Evolutionary conservation across 768 basidiomycete genomes (phyloP).

Genomic region (Hemileccinum rubropunctum): DNA sequence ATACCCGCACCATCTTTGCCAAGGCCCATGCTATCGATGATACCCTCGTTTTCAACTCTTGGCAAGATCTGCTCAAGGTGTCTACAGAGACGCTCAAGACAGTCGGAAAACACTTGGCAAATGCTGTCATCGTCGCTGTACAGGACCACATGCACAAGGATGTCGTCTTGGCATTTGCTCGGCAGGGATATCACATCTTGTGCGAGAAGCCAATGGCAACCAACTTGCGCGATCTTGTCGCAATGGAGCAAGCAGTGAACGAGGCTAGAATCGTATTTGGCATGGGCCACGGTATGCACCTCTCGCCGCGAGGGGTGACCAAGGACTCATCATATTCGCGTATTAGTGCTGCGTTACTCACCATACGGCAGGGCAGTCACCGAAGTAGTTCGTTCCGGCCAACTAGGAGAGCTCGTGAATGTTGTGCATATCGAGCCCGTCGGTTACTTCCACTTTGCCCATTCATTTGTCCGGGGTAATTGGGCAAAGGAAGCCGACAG

Average conservation of each 20-base stretch:
- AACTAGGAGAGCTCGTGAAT: conserved; percentile 77
- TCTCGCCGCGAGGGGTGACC: neutral
- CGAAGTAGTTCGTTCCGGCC: conserved; percentile 65
- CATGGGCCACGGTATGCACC: conserved; percentile 72
- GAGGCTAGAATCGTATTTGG: conserved; percentile 75
- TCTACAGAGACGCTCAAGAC: conserved; percentile 64
- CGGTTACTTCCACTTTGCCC: conserved; percentile 86
- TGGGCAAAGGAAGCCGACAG: conserved; percentile 70
- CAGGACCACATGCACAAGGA: conserved; percentile 79
- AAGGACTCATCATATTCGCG: neutral
- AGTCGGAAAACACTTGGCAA: conserved; percentile 69
- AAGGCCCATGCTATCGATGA: conserved; percentile 55
- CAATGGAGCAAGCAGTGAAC: conserved; percentile 70
- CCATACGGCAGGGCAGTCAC: conserved; percentile 75
- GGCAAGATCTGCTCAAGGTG: conserved; percentile 66
- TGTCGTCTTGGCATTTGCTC: conserved; percentile 70
- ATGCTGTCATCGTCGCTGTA: conserved; percentile 78
- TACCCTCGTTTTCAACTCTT: conserved; percentile 68
- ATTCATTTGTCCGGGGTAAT: conserved; percentile 83
- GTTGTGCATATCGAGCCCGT: conserved; percentile 84
- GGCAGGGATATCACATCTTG: conserved; percentile 83
- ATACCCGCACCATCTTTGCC: conserved; percentile 60
- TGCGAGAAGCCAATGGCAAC: conserved; percentile 96
- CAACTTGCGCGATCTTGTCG: conserved; percentile 63
- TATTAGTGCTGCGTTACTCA: conserved; percentile 87